Evolutionary conservation across 441 rosid species (phyloP).

Genomic region (Syzygium syzygioides): DNA sequence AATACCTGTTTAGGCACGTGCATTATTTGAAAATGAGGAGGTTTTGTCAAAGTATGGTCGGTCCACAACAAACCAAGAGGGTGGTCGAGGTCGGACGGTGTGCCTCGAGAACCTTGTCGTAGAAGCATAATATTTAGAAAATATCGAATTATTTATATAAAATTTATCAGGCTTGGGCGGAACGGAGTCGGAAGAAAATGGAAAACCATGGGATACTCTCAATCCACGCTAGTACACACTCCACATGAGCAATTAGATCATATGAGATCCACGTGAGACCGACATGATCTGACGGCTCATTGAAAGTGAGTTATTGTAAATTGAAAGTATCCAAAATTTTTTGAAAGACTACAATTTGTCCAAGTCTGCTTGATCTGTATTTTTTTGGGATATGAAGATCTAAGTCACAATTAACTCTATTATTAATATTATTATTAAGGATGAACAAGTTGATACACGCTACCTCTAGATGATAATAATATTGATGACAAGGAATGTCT

Average conservation of each 20-base stretch:
- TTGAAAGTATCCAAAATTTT: background rate
- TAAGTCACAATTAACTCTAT: background rate
- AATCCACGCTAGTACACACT: accelerated
- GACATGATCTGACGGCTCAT: background rate
- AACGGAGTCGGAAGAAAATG: background rate
- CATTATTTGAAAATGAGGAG: too few relatives aligned
- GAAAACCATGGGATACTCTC: background rate
- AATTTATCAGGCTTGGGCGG: background rate
- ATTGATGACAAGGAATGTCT: background rate
- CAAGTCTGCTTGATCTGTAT: accelerated
- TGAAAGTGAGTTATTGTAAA: background rate
- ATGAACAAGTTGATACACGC: background rate
- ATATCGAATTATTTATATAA: background rate
- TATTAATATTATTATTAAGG: background rate
- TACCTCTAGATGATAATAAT: background rate
- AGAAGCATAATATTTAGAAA: background rate
- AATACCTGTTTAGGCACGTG: too few relatives aligned
- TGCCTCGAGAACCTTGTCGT: background rate
- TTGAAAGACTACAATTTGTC: accelerated
- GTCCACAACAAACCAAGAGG: accelerated
- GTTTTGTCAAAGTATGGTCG: background rate
- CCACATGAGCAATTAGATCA: background rate
- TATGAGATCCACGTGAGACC: background rate
- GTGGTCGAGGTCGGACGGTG: background rate
- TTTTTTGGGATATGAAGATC: background rate